These are phyloP conservation scores for Primulina eburnea DNA, from an alignment of 257 asterid genomes.

Conservation along the genomic window DNA sequence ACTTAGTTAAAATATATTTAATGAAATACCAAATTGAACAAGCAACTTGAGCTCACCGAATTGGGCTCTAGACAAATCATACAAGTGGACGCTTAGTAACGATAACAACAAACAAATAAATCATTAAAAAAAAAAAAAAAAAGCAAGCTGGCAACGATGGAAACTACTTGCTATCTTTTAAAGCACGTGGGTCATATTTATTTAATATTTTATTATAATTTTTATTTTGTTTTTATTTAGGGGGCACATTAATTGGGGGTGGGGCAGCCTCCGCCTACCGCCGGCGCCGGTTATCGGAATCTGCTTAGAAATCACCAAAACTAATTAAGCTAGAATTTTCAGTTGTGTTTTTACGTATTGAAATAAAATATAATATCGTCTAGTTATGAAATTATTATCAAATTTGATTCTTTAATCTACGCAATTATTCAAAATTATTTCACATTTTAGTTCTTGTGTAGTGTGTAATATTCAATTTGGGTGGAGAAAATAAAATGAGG, in stretches of 20 bases:
- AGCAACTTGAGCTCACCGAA: too few species aligned
- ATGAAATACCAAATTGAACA: too few species aligned
- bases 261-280: constrained; percentile 13
- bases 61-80: background rate
- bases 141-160: background rate
- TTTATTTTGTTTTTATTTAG: background rate
- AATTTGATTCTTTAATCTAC: background rate
- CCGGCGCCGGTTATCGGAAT: constrained; percentile 18
- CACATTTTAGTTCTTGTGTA: background rate
- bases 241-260: background rate
- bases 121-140: too few species aligned
- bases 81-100: background rate
- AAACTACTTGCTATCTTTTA: background rate
- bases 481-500: too few species aligned
- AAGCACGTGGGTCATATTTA: constrained; percentile 23
- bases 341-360: background rate
- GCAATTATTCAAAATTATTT: background rate
- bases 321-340: background rate
- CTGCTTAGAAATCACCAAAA: constrained; percentile 16
- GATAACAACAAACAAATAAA: too few species aligned
- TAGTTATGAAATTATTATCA: background rate
- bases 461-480: too few species aligned
- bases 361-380: too few species aligned
- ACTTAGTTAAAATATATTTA: too few species aligned
- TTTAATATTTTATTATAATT: constrained; percentile 18